Conservation (phyloP, 2,329 filamentous ascomycete species). For the Didymella pomorum region DNA sequence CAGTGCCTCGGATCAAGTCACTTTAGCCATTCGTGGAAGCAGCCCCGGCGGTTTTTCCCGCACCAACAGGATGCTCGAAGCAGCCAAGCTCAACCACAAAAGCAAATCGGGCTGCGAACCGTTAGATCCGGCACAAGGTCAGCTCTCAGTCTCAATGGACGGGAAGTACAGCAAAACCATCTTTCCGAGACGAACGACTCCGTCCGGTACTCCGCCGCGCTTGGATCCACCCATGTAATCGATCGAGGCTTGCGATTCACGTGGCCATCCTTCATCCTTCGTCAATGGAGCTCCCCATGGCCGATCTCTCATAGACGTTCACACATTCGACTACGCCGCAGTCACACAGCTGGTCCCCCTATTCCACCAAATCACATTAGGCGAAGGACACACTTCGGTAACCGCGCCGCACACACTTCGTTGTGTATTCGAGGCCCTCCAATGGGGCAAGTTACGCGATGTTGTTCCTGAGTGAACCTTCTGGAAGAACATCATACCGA, state of each 20-base stretch:
- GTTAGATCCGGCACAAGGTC: constrained; percentile 1
- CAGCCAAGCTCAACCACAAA: neutral
- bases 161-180: neutral
- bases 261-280: constrained; percentile 19
- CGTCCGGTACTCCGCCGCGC: neutral
- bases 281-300: neutral
- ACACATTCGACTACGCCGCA: constrained; percentile 11
- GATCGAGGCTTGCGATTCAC: constrained; percentile 17
- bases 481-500: constrained; percentile 1
- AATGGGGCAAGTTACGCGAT: constrained; percentile 14
- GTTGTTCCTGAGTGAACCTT: neutral
- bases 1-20: neutral
- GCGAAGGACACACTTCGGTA: neutral
- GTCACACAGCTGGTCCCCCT: neutral
- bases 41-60: neutral
- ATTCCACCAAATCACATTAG: neutral
- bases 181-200: neutral
- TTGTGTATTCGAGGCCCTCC: neutral
- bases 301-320: constrained; percentile 1
- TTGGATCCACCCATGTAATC: neutral
- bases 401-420: neutral
- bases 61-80: neutral
- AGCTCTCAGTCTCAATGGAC: constrained; percentile 1
- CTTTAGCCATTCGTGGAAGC: constrained; percentile 1
- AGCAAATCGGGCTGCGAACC: neutral